Percentiles rank a stretch among this genome's conserved stretches.
phyloP scores from a whole-genome alignment of 306 rosid genomes.

The Mimosa pudica region DNA sequence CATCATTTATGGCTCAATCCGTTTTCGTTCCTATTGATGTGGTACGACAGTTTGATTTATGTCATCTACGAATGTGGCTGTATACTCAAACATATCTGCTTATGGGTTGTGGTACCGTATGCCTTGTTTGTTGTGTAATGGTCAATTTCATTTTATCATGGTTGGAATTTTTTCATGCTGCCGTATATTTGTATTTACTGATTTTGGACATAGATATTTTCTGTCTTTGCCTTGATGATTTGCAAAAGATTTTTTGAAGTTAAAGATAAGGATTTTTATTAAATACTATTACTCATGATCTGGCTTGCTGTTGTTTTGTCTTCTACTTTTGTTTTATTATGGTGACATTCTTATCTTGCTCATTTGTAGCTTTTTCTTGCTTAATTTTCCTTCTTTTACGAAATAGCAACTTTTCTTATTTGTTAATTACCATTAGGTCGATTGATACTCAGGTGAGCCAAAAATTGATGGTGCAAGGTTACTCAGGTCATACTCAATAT shows the following conservation, averaged over 20 bases:
- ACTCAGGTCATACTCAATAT: conserved; percentile 72
- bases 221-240: background rate
- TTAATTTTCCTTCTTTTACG: background rate
- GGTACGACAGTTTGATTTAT: conserved; percentile 48
- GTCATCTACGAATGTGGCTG: conserved; percentile 16
- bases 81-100: background rate
- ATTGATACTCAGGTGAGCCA: conserved; percentile 70
- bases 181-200: conserved; percentile 10
- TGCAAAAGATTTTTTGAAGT: conserved; percentile 20
- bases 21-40: conserved; percentile 92
- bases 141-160: conserved; percentile 11
- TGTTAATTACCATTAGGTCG: conserved; percentile 28
- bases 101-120: conserved; percentile 10
- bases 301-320: conserved; percentile 1
- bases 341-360: conserved; percentile 17
- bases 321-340: background rate
- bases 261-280: background rate
- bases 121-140: background rate
- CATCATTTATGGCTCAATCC: conserved; percentile 75
- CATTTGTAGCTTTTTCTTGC: conserved; percentile 15
- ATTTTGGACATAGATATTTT: background rate
- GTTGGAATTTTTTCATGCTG: conserved; percentile 10
- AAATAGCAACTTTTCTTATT: background rate
- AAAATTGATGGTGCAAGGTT: conserved; percentile 95
- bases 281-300: background rate